Conservation (phyloP, 495 filamentous ascomycete species). For the Lasiosphaeria hispida region DNA sequence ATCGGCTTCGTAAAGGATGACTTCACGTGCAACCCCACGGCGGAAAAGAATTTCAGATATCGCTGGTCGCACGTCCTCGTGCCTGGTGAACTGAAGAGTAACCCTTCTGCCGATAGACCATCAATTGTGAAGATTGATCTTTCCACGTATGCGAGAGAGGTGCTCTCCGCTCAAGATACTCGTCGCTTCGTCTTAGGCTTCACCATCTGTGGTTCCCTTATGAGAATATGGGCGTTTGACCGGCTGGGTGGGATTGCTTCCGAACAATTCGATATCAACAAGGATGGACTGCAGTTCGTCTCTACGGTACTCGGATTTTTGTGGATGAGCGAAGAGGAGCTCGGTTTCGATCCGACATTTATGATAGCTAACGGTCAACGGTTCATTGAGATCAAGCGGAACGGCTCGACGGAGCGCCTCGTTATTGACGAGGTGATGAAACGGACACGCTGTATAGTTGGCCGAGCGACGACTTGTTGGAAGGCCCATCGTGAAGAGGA, state of each 20-base stretch:
- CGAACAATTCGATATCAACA: conserved; percentile 45
- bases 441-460: conserved; percentile 33
- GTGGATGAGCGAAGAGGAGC: conserved; percentile 44
- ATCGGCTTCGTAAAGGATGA: conserved; percentile 39
- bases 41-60: conserved; percentile 28
- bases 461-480: conserved; percentile 48
- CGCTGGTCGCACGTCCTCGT: conserved; percentile 49
- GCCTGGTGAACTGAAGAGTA: conserved; percentile 49
- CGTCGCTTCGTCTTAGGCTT: conserved; percentile 49
- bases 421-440: conserved; percentile 45
- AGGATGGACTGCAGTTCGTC: conserved; percentile 46
- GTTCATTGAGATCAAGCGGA: conserved; percentile 34
- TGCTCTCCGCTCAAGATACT: conserved; percentile 45
- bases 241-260: conserved; percentile 47
- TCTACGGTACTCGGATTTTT: conserved; percentile 47
- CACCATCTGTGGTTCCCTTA: conserved; percentile 37
- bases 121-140: conserved; percentile 44
- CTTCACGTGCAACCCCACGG: conserved; percentile 18
- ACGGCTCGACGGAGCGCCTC: conserved; percentile 39
- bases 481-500: conserved; percentile 42
- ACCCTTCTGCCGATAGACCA: conserved; percentile 35
- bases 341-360: conserved; percentile 51
- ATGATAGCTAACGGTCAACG: conserved; percentile 29
- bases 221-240: conserved; percentile 46
- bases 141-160: conserved; percentile 43